Evolutionary conservation across 140 eudicot genomes (phyloP).

Genomic region (Artemisia princeps): DNA sequence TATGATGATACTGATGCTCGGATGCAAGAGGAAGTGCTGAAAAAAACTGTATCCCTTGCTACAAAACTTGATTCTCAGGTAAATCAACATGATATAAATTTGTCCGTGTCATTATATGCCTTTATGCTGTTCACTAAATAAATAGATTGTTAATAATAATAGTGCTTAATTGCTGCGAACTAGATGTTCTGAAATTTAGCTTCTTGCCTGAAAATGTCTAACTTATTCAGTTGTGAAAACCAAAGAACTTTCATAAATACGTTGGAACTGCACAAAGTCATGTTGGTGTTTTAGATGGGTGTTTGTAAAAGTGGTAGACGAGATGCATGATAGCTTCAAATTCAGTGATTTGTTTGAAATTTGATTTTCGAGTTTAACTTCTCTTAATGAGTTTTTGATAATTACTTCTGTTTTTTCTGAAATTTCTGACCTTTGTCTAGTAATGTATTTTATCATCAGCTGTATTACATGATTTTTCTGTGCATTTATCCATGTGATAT

Average conservation of each 20-base stretch:
- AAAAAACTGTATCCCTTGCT: constrained; percentile 66
- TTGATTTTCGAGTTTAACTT: too few species aligned
- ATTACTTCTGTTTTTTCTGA: too few species aligned
- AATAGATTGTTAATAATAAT: neutral
- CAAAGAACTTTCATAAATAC: neutral
- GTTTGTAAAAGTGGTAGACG: neutral
- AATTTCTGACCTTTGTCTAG: too few species aligned
- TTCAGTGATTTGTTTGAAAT: too few species aligned
- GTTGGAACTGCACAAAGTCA: neutral
- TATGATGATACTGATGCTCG: constrained; percentile 91
- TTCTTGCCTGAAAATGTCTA: constrained; percentile 2
- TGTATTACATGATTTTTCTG: too few species aligned
- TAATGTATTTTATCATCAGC: too few species aligned
- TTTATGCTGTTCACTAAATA: constrained; percentile 9
- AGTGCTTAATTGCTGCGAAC: constrained; percentile 11
- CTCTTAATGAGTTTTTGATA: too few species aligned
- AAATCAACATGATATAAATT: constrained; percentile 8
- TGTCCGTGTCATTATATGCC: constrained; percentile 5
- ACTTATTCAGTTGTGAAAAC: neutral
- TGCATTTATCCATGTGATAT: neutral
- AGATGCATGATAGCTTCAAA: too few species aligned
- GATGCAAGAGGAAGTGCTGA: constrained; percentile 96
- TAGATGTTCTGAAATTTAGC: constrained; percentile 14
- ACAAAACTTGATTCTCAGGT: constrained; percentile 84
- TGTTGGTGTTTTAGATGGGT: too few species aligned